Evolutionary conservation across 2,329 filamentous ascomycete species (phyloP).

Genomic region (Neophaeococcomyces aloes): DNA sequence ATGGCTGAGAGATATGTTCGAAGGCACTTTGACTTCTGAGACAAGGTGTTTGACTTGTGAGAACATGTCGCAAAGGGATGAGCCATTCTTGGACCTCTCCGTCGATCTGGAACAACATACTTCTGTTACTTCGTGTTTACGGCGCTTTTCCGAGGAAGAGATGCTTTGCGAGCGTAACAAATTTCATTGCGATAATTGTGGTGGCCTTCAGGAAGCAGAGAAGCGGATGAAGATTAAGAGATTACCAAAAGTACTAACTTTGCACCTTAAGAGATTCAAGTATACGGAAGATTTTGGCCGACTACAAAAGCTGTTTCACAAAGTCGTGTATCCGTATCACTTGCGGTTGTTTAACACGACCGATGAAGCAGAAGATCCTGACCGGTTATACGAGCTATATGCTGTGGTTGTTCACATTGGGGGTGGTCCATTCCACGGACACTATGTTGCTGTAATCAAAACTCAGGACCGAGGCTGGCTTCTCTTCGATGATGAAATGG

Average conservation of each 20-base stretch:
- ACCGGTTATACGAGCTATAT: conserved; percentile 90
- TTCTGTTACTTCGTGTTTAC: conserved; percentile 87
- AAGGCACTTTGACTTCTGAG: conserved; percentile 88
- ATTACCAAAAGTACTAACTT: conserved; percentile 76
- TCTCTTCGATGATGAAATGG: conserved; percentile 95
- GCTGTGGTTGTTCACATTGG: conserved; percentile 96
- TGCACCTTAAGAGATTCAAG: conserved; percentile 96
- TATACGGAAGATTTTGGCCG: conserved; percentile 93
- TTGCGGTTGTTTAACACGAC: conserved; percentile 95
- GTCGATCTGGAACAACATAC: conserved; percentile 93
- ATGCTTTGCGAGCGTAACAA: conserved; percentile 98
- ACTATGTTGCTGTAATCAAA: conserved; percentile 97
- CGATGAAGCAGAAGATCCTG: conserved; percentile 85
- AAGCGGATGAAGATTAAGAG: conserved; percentile 99
- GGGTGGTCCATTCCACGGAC: conserved; percentile 90
- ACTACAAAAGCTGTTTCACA: conserved; percentile 90
- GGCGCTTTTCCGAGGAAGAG: conserved; percentile 94
- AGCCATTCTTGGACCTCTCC: conserved; percentile 89
- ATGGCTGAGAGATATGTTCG: conserved; percentile 96
- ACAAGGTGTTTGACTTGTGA: conserved; percentile 95
- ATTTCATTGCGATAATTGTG: conserved; percentile 96
- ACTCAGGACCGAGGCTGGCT: conserved; percentile 93
- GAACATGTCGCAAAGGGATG: conserved; percentile 86
- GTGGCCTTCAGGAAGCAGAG: conserved; percentile 91
- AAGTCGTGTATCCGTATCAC: conserved; percentile 94